These are phyloP conservation scores for Crassisporium funariophilum DNA, from an alignment of 768 basidiomycete species.

Conservation along the genomic window DNA sequence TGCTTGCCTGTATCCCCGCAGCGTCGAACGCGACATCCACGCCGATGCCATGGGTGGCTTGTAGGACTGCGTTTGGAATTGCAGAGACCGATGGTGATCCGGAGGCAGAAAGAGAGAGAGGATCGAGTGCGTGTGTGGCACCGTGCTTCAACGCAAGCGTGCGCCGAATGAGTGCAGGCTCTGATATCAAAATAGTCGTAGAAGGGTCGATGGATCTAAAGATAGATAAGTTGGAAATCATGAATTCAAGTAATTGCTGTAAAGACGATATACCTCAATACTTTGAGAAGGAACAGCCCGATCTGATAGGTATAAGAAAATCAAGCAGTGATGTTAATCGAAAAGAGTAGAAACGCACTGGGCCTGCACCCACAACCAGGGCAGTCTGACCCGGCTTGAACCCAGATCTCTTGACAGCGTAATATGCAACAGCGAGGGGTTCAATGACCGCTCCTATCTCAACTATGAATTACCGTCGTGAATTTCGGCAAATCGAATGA, in stretches of 20 bases:
- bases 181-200: conserved; percentile 37
- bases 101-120: conserved; percentile 15
- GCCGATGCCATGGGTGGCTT: conserved; percentile 33
- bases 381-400: conserved; percentile 40
- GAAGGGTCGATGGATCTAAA: conserved; percentile 30
- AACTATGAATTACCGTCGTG: conserved; percentile 28
- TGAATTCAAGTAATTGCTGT: background rate
- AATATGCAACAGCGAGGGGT: conserved; percentile 48
- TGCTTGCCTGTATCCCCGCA: conserved; percentile 41
- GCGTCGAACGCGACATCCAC: conserved; percentile 51
- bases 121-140: conserved; percentile 40
- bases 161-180: conserved; percentile 41
- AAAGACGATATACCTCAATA: conserved; percentile 29
- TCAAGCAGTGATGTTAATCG: background rate
- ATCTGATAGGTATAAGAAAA: conserved; percentile 26
- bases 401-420: conserved; percentile 43
- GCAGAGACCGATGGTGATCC: conserved; percentile 18
- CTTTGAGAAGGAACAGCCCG: conserved; percentile 40
- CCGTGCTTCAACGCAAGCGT: conserved; percentile 37
- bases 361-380: conserved; percentile 47
- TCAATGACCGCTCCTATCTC: conserved; percentile 51
- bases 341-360: conserved; percentile 30
- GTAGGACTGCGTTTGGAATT: conserved; percentile 24
- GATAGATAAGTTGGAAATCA: background rate
- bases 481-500: background rate